Base-by-base conservation (phyloP, 2,329 filamentous ascomycete species). In the Penicillium sp. region DNA sequence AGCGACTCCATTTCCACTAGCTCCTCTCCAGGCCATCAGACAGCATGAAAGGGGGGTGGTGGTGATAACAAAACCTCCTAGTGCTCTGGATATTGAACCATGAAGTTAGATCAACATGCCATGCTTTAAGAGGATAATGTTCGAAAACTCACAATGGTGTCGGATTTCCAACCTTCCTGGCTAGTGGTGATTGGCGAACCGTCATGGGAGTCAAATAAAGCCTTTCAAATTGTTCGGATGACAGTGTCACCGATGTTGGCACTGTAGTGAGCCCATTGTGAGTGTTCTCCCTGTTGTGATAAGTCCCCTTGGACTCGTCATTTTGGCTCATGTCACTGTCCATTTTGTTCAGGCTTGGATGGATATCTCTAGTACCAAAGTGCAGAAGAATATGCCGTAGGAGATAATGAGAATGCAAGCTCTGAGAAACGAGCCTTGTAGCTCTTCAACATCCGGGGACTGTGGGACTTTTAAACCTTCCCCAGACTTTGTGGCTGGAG, bases 191-290 rank as follows among this genome's bases (percentile, higher is more conserved):
- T 25, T 70, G 71, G 4, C 65, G 67, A 15, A 58, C 64, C 43
- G 68, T 73, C 67, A 72, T 73, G 3, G 69, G 71, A n/a, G 65
- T 71, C 21, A 73, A 57, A 41, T 73, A 73, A 12, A 73, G 66
- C 61, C 67, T 73, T 59, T 73, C 71, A 37, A 73, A 73, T 46
- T 73, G 71, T 56, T 73, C 71, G 2, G 70, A 62, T 0, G 69
- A 68, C 57, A 73, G 66, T 4, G 71, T 70, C 31, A 73, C 57
- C 1, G 62, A 61, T 2, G 65, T 66, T 9, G 63, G 65, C 10
- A 67, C 42, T 27, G 59, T 58, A 9, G 62, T 52, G 13, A 64
- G 57, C 27, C 31, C 51, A 41, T 55, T 41, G 2, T 42, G 21
- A 5, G 45, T 10, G 48, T 17, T 50, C 15, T 64, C 59, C 17